Base-by-base conservation (phyloP, 2,329 filamentous ascomycete genomes). In the Trichophyton schoenleinii region DNA sequence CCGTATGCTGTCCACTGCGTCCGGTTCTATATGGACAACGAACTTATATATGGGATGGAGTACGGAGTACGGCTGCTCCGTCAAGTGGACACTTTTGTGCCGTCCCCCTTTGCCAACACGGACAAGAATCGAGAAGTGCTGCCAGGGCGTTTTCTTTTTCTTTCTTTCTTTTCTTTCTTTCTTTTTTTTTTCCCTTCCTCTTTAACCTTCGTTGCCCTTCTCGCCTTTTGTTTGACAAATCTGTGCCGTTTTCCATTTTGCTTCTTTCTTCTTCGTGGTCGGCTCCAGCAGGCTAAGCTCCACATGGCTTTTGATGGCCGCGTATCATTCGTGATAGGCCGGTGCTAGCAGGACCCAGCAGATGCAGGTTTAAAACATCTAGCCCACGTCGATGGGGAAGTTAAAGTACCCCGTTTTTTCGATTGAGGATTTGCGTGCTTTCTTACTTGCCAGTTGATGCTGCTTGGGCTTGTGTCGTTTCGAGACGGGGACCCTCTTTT, bases 331-430 rank as follows among this genome's bases (percentile, higher is more conserved):
- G 55, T 44, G 55, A 42, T 58, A 58, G 55, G 34, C 36, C 6
- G 22, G 22, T 44, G 41, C 55, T 44, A 58, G 34, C 15, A 42
- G 34, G 55, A 58, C 55, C 55, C 55, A 58, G 55, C 18, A 58
- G 36, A 57, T 57, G 55, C 55, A 58, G 55, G 55, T 58, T 58
- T 55, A 44, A 44, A 44, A 58, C 41, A 28, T 58, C 55, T 58
- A 42, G 55, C 55, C 55, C 55, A 44, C 55, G 41, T 28, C 55
- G 55, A 58, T 58, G 55, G 55, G 15, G 20, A 57, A 57, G 53
- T 57, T 41, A n/a, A 57, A 38, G 34, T 38, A 38, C 31, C 8
- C 31, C 20, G 18, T n/a, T n/a, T 41, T 36, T 28, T 53, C 48
- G 48, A 53, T 53, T 22, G 48, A 38, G 34, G 34, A 38, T 38